Conservation (phyloP, 2,329 filamentous ascomycete genomes). For the Venturia oleaginea region DNA sequence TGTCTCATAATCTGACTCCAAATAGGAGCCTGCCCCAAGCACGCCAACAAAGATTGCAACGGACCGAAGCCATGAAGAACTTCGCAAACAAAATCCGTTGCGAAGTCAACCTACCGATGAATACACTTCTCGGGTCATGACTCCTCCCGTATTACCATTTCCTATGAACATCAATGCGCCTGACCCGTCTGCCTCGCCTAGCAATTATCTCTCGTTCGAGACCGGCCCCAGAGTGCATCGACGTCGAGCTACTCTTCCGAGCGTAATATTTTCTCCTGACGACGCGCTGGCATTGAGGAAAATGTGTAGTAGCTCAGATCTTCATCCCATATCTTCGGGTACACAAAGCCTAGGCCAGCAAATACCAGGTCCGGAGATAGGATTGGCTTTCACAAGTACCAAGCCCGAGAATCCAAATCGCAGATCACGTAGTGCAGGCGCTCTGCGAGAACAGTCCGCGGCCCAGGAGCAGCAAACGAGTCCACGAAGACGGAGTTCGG, state of each 20-base stretch:
- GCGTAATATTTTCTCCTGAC: slow-evolving; percentile 10
- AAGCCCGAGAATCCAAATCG: slow-evolving; percentile 12
- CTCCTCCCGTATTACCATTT: slow-evolving; percentile 13
- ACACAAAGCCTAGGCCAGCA: not conserved
- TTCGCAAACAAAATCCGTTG: not conserved
- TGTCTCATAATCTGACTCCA: not conserved
- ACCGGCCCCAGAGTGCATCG: slow-evolving; percentile 12
- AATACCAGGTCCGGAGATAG: slow-evolving; percentile 9
- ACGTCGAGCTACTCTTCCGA: slow-evolving; percentile 15
- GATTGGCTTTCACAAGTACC: slow-evolving; percentile 11
- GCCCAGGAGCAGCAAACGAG: not conserved
- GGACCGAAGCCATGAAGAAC: slow-evolving; percentile 4
- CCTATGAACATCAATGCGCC: slow-evolving; percentile 16
- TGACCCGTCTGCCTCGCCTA: not conserved
- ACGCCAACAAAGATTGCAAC: not conserved
- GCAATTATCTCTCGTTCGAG: slow-evolving; percentile 12
- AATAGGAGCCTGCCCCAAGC: slow-evolving; percentile 1
- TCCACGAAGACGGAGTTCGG: slow-evolving; percentile 9
- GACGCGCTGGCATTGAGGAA: slow-evolving; percentile 1
- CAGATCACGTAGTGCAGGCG: slow-evolving; percentile 13
- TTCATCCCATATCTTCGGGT: not conserved
- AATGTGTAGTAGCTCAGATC: slow-evolving; percentile 9
- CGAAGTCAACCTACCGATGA: slow-evolving; percentile 3
- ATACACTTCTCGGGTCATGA: not conserved
- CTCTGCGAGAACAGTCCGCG: slow-evolving; percentile 9